These are phyloP conservation scores for Xylariaceae sp. DNA, from an alignment of 2,329 filamentous ascomycete species.

Conservation along the genomic window DNA sequence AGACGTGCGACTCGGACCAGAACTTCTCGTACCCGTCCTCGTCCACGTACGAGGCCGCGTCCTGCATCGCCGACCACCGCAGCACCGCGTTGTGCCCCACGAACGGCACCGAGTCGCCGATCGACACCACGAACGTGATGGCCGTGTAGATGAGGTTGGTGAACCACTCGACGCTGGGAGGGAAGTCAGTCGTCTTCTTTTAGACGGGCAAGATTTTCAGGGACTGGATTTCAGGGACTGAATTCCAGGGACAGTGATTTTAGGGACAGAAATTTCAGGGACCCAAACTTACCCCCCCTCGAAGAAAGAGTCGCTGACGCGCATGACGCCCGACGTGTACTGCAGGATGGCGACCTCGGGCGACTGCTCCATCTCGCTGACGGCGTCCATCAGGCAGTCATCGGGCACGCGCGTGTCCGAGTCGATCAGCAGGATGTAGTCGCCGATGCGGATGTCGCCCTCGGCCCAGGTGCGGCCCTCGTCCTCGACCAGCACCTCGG, in stretches of 20 bases:
- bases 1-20: constrained; percentile 75
- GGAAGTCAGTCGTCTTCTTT: background rate
- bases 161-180: constrained; percentile 59
- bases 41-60: constrained; percentile 58
- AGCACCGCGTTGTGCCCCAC: constrained; percentile 76
- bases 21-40: constrained; percentile 69
- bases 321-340: constrained; percentile 71
- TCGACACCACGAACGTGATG: constrained; percentile 69
- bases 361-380: constrained; percentile 74
- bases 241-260: too few species aligned
- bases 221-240: too few species aligned
- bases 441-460: constrained; percentile 77
- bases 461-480: constrained; percentile 67
- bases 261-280: too few species aligned
- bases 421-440: constrained; percentile 74
- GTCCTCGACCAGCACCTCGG: constrained; percentile 58
- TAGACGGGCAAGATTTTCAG: background rate
- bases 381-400: constrained; percentile 71
- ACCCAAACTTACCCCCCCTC: constrained; percentile 40
- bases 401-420: constrained; percentile 71
- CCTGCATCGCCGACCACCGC: constrained; percentile 67
- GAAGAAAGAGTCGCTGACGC: constrained; percentile 67
- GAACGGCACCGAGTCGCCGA: constrained; percentile 70
- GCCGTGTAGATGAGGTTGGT: constrained; percentile 70
- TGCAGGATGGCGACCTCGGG: constrained; percentile 74